Evolutionary conservation across 2,329 filamentous ascomycete species (phyloP), one percentile per base, ranked within the genome.

Genomic region (Sphaerulina musiva): DNA sequence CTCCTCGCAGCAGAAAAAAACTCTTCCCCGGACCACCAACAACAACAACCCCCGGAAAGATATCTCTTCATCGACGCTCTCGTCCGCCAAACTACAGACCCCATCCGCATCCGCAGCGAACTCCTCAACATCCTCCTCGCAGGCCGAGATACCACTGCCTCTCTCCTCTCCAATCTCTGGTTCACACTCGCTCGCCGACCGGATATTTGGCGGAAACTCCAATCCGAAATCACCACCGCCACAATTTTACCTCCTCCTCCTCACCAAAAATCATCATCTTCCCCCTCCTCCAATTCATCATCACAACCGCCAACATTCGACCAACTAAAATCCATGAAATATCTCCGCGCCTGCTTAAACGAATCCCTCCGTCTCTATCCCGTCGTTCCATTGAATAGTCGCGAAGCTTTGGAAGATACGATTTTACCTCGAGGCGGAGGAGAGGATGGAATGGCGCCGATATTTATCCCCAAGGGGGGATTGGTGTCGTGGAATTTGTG

Each of bases 321-420:
- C 38, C 62, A 68, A 47, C 59, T 71, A 11, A 69, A 69, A 48
- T 63, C 68, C 36, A 51, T 70, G 44, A 69, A 70, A 42, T 73
- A 70, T 54, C 61, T 73, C 3, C 67, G 82, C 70, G 77, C 84
- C 73, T 86, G 47, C 78, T 95, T 63, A n/a, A 86, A 88, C 72
- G 89, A 95, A 73, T 87, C 82, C 0, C 79, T 91, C 55, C 83
- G 89, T 11, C 72, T 92, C 9, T 89, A 92, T 69, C 88, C 88
- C 0, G 78, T 82, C 11, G 86, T 93, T 1, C 88, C 89, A 1
- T 87, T 86, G 75, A 93, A 93, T 71, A 79, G 89, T 48, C 84
- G 89, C 58, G 74, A 84, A 32, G 81, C 87, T 10, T 77, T 89
- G 10, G 78, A 76, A 55, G 85, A 91, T 72, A 91, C 88, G 2